Evolutionary conservation across 306 rosid genomes (phyloP).

Genomic region (Cucurbita moschata): DNA sequence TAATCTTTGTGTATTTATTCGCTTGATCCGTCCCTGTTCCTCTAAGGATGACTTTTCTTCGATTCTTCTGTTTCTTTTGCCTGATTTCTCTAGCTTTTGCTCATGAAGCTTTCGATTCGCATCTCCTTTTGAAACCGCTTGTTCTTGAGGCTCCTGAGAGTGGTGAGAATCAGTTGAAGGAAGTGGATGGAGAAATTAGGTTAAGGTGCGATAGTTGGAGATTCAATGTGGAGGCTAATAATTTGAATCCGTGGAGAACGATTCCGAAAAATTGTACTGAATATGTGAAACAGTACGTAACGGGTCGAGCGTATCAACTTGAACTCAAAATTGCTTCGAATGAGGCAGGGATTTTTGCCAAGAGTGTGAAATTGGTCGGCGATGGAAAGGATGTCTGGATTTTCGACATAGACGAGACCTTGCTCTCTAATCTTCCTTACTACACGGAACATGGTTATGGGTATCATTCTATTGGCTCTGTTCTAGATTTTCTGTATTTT

Average conservation of each 20-base stretch:
- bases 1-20: background rate
- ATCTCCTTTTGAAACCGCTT: conserved; percentile 37
- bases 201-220: conserved; percentile 66
- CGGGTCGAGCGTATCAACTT: conserved; percentile 30
- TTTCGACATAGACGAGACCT: conserved; percentile 79
- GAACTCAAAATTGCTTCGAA: conserved; percentile 47
- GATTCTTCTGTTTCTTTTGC: conserved; percentile 16
- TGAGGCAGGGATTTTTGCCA: conserved; percentile 48
- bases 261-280: conserved; percentile 48
- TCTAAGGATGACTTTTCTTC: conserved; percentile 15
- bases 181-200: conserved; percentile 20
- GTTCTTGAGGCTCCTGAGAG: conserved; percentile 33
- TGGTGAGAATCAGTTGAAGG: conserved; percentile 9
- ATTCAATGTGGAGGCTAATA: conserved; percentile 68
- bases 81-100: conserved; percentile 27
- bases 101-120: conserved; percentile 20
- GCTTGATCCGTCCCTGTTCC: background rate
- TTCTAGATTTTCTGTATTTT: background rate
- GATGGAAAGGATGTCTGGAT: conserved; percentile 81
- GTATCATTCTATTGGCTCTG: conserved; percentile 17
- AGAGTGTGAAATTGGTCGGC: conserved; percentile 23
- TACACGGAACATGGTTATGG: conserved; percentile 65
- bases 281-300: conserved; percentile 50
- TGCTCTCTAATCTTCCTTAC: conserved; percentile 82
- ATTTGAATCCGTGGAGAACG: conserved; percentile 50